Percentiles rank a stretch among this genome's conserved stretches.
phyloP scores from a whole-genome alignment of 192 early-diverging fungal species.

The Dissophora ornata region DNA sequence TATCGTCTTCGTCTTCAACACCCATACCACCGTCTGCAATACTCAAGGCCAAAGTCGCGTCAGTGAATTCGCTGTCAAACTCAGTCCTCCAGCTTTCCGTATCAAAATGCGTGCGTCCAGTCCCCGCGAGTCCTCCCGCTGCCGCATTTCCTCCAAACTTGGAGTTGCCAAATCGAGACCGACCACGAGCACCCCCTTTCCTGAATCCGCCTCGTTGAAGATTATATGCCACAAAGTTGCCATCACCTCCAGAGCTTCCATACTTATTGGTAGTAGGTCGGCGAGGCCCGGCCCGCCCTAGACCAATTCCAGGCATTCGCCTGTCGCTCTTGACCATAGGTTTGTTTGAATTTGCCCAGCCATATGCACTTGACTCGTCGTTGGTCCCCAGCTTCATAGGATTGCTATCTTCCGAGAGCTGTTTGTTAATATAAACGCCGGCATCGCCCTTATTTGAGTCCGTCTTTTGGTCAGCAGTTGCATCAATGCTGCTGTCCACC shows the following conservation, averaged over 20 bases:
- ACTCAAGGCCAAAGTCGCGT: constrained; percentile 17
- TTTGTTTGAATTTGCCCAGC: constrained; percentile 44
- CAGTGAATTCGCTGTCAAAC: constrained; percentile 40
- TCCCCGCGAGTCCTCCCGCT: not conserved
- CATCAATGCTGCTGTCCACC: too few species aligned
- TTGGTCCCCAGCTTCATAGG: too few species aligned
- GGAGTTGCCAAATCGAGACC: constrained; percentile 25
- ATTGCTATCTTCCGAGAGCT: too few species aligned
- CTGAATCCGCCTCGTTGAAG: constrained; percentile 30
- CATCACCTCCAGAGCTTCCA: constrained; percentile 15
- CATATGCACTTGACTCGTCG: not conserved
- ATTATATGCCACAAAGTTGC: constrained; percentile 49
- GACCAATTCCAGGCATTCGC: constrained; percentile 23
- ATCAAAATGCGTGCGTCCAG: constrained; percentile 33
- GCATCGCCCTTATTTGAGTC: too few species aligned
- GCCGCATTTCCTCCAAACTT: constrained; percentile 13
- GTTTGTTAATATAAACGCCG: too few species aligned
- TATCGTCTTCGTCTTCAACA: constrained; percentile 14
- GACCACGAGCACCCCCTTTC: constrained; percentile 31
- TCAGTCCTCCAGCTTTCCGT: constrained; percentile 34
- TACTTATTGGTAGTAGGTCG: constrained; percentile 7
- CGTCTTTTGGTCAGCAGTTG: not conserved
- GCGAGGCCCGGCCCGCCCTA: constrained; percentile 27
- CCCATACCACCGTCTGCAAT: constrained; percentile 12
- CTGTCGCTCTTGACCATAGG: constrained; percentile 46